A percentile compares a stretch with the other conserved stretches of the same genome.
These are phyloP conservation scores for Colletotrichum brevisporum DNA, from an alignment of 2,329 filamentous ascomycete species.

Conservation along the genomic window DNA sequence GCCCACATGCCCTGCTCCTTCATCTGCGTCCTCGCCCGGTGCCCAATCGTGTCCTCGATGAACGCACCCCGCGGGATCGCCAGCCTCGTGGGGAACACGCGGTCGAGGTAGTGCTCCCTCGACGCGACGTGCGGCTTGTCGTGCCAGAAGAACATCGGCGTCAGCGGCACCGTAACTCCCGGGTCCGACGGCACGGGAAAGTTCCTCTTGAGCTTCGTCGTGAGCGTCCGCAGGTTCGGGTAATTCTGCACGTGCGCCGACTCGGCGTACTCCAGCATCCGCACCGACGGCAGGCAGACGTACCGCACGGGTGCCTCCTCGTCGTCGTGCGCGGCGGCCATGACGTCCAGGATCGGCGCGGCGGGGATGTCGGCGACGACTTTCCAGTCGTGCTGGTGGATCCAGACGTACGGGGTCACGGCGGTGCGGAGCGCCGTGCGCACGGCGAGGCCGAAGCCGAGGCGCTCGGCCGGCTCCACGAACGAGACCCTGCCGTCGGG, in stretches of 20 bases:
- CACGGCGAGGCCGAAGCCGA: conserved; percentile 69
- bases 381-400: conserved; percentile 71
- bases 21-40: conserved; percentile 69
- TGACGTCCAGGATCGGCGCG: conserved; percentile 58
- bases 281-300: conserved; percentile 65
- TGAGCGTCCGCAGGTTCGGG: conserved; percentile 57
- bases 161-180: conserved; percentile 57
- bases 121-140: conserved; percentile 69
- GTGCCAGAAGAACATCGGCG: conserved; percentile 72
- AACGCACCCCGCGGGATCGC: conserved; percentile 67
- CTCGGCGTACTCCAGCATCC: conserved; percentile 65
- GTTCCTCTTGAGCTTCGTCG: conserved; percentile 56
- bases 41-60: conserved; percentile 70
- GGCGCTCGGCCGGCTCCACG: conserved; percentile 60
- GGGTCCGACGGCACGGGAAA: conserved; percentile 47
- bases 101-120: conserved; percentile 62
- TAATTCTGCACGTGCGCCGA: conserved; percentile 62
- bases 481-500: conserved; percentile 58
- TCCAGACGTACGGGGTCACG: conserved; percentile 67
- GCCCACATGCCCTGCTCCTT: conserved; percentile 63
- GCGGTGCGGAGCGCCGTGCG: conserved; percentile 63
- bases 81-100: conserved; percentile 64
- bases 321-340: conserved; percentile 53
- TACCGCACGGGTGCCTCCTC: conserved; percentile 61
- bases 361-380: conserved; percentile 62